These are phyloP conservation scores for Tolypocladium amazonense DNA, from an alignment of 2,329 filamentous ascomycete species.

Conservation along the genomic window DNA sequence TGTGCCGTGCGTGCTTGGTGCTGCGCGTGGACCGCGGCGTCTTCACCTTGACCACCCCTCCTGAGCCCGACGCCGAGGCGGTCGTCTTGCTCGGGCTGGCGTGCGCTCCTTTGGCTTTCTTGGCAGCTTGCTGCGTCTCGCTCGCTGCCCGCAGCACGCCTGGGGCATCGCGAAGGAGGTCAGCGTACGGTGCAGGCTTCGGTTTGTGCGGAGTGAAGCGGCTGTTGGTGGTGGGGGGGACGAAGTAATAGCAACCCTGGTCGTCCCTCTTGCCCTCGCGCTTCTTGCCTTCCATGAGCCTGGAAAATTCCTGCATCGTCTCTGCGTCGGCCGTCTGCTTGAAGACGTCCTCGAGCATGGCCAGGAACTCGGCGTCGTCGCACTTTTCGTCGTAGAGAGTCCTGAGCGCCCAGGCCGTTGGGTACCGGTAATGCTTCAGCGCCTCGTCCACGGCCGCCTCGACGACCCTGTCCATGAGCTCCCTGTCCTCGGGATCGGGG, in stretches of 20 bases:
- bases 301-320: slow-evolving; percentile 39
- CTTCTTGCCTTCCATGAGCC: slow-evolving; percentile 43
- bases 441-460: slow-evolving; percentile 49
- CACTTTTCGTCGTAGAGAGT: slow-evolving; percentile 49
- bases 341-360: slow-evolving; percentile 48
- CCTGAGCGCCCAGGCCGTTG: slow-evolving; percentile 51
- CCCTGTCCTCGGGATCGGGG: slow-evolving; percentile 24
- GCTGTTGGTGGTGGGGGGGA: slow-evolving; percentile 32
- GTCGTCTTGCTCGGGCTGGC: slow-evolving; percentile 5
- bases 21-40: slow-evolving; percentile 19
- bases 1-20: slow-evolving; percentile 18
- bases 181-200: slow-evolving; percentile 36
- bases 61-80: not conserved
- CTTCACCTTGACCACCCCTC: slow-evolving; percentile 13
- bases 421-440: slow-evolving; percentile 44
- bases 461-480: slow-evolving; percentile 40
- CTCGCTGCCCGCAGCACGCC: not conserved
- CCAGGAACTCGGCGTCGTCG: slow-evolving; percentile 38
- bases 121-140: slow-evolving; percentile 17
- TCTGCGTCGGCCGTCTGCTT: slow-evolving; percentile 43
- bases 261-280: slow-evolving; percentile 43
- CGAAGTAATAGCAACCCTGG: slow-evolving; percentile 43
- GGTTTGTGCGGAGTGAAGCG: slow-evolving; percentile 32
- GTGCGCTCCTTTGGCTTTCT: slow-evolving; percentile 25
- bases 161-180: slow-evolving; percentile 29